phyloP scores from a whole-genome alignment of 805 yeast genomes.

The Metschnikowia similis region DNA sequence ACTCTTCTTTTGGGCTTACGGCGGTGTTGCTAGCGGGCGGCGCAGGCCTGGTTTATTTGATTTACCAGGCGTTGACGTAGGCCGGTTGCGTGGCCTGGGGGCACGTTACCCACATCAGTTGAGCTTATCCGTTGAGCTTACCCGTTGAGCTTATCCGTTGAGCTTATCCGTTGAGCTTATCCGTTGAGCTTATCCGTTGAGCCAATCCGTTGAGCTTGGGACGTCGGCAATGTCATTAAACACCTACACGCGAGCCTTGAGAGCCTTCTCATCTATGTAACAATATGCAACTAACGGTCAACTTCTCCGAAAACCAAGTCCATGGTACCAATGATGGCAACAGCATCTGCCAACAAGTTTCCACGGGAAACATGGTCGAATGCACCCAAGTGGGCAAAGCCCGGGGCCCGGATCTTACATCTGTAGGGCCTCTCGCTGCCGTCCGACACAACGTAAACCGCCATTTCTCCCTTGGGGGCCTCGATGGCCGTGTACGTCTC shows the following conservation, averaged over 20 bases:
- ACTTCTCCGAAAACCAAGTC: constrained; percentile 93
- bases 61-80: constrained; percentile 20
- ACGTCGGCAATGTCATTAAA: no score
- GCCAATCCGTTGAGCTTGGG: no score
- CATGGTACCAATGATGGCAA: constrained; percentile 92
- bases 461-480: constrained; percentile 96
- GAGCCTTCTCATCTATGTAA: background rate
- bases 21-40: constrained; percentile 28
- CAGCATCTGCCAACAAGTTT: constrained; percentile 85
- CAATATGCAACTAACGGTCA: constrained; percentile 55
- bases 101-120: no score
- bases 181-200: no score
- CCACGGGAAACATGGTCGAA: constrained; percentile 85
- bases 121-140: no score
- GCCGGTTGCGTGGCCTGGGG: background rate
- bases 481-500: constrained; percentile 89
- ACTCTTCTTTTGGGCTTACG: constrained; percentile 16
- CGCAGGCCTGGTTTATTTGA: constrained; percentile 26
- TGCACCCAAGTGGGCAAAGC: constrained; percentile 85
- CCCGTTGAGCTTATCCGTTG: no score
- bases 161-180: no score
- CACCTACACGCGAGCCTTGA: no score
- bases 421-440: constrained; percentile 88
- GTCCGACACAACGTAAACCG: constrained; percentile 81
- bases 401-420: constrained; percentile 93